Base-by-base conservation (phyloP, 2,329 filamentous ascomycete species). In the Epichloe festucae region DNA sequence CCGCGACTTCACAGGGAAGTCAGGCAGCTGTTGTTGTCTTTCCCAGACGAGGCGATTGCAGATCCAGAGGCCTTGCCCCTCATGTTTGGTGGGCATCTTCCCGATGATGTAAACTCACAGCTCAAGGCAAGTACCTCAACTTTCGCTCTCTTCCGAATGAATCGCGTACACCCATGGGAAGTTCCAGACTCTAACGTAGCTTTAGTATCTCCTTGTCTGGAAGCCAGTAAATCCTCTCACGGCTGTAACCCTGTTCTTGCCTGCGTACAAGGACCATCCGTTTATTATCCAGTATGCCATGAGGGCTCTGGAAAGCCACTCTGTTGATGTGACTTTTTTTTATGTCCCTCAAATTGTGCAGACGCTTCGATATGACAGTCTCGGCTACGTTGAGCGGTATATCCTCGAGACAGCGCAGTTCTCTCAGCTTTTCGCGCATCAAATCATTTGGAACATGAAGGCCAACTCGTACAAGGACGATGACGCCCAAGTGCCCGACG, bases 371-470 rank as follows among this genome's bases (percentile, higher is more conserved):
- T 96, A 97, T 61, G 93, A 99, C 73, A 79, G 78, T 12, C 75
- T 98, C 23, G 93, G 93, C 52, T 98, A 98, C 63, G 90, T 96
- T 2, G 89, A 96, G 67, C 81, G 91, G 44, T 98, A 96, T 63
- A 97, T 98, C 51, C 76, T 97, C 15, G 93, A 99, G 70, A 96
- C 94, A 0, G 93, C 90, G 1, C 91, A 94, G 60, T 90, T 95
- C 63, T 97, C 93, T n/a, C 93, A 97, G 67, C 73, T 97, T 8
- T 98, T 98, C 67, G 91, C 94, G 2, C 94, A 99, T 66, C 93
- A 99, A 62, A 97, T 98, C 58, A 98, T 99, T 64, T 99, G 94
- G 93, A 99, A 98, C 66, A 98, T 99, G 85, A 98, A 97, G 67
- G 93, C 93, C 35, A 99, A 98, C 66, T 87, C 90, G 1, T 98